Conservation (phyloP, 2,329 filamentous ascomycete species). For the Ophiocordyceps australis region DNA sequence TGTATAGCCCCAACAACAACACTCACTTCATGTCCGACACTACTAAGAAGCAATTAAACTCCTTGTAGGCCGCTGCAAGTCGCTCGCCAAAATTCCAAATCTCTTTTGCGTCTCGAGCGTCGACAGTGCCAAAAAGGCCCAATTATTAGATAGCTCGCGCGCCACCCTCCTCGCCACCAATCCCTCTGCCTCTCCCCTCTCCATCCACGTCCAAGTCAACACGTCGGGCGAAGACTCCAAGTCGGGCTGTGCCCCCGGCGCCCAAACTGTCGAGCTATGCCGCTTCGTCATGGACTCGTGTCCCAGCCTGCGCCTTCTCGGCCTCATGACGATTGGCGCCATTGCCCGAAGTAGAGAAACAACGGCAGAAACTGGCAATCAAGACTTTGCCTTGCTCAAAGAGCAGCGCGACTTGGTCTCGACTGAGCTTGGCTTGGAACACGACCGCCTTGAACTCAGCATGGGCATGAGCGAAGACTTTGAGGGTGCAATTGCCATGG, state of each 20-base stretch:
- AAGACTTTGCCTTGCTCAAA: slow-evolving; percentile 60
- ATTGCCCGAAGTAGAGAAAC: slow-evolving; percentile 68
- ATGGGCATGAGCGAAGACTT: slow-evolving; percentile 99
- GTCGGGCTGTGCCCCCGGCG: slow-evolving; percentile 56
- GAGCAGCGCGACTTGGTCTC: slow-evolving; percentile 55
- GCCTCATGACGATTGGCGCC: slow-evolving; percentile 94
- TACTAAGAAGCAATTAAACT: no score
- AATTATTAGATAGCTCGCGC: slow-evolving; percentile 61
- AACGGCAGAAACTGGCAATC: slow-evolving; percentile 65
- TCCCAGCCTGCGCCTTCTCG: slow-evolving; percentile 55
- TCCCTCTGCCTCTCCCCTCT: slow-evolving; percentile 28
- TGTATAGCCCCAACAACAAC: no score
- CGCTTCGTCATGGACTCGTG: slow-evolving; percentile 52
- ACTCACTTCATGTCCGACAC: no score
- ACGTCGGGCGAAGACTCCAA: slow-evolving; percentile 80
- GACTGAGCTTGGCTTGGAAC: slow-evolving; percentile 23
- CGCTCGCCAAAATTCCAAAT: slow-evolving; percentile 70
- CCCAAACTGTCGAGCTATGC: slow-evolving; percentile 45
- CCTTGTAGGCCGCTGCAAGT: slow-evolving; percentile 64
- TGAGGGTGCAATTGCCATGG: slow-evolving; percentile 67
- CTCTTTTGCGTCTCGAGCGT: slow-evolving; percentile 86
- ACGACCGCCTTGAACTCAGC: slow-evolving; percentile 61
- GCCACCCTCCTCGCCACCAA: slow-evolving; percentile 29
- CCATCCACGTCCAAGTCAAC: slow-evolving; percentile 86
- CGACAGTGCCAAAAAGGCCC: slow-evolving; percentile 75